Conservation (phyloP, 2,329 filamentous ascomycete genomes). For the Cyphellophora europaea region DNA sequence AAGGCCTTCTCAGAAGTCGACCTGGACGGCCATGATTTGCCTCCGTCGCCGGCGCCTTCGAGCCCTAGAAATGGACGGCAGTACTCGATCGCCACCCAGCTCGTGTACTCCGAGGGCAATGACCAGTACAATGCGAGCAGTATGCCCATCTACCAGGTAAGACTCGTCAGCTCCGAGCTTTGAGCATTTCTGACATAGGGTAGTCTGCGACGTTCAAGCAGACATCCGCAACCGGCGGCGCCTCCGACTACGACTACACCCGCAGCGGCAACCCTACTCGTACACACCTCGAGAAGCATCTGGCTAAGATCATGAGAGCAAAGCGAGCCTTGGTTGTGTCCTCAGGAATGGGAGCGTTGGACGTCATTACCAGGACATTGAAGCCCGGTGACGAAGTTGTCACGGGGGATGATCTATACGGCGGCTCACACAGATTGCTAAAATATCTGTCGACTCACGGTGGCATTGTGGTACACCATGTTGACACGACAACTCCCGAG, state of each 20-base stretch:
- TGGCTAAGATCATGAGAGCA: slow-evolving; percentile 98
- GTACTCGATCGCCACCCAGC: slow-evolving; percentile 89
- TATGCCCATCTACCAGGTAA: slow-evolving; percentile 85
- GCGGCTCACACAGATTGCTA: slow-evolving; percentile 84
- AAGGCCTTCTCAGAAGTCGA: slow-evolving; percentile 57
- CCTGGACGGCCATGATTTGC: slow-evolving; percentile 73
- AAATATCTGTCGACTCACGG: slow-evolving; percentile 85
- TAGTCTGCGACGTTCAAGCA: slow-evolving; percentile 96
- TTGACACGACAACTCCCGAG: slow-evolving; percentile 78
- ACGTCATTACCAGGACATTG: slow-evolving; percentile 87
- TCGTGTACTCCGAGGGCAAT: slow-evolving; percentile 91
- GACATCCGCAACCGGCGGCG: slow-evolving; percentile 53
- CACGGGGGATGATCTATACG: slow-evolving; percentile 93
- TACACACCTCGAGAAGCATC: slow-evolving; percentile 88
- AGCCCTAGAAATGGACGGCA: slow-evolving; percentile 77
- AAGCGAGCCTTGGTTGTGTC: slow-evolving; percentile 84
- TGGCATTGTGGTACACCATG: slow-evolving; percentile 88
- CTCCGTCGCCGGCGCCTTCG: slow-evolving; percentile 86
- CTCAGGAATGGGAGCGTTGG: slow-evolving; percentile 93
- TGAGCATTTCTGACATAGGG: slow-evolving; percentile 1
- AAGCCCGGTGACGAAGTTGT: slow-evolving; percentile 93
- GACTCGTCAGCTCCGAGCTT: slow-evolving; percentile 4
- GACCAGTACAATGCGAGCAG: slow-evolving; percentile 97
- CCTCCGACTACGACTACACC: slow-evolving; percentile 96
- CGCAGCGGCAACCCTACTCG: slow-evolving; percentile 94